A percentile compares a stretch with the other conserved stretches of the same genome.
Evolutionary conservation across 495 filamentous ascomycete genomes (phyloP).

Genomic region (Trichoderma orchidacearum): DNA sequence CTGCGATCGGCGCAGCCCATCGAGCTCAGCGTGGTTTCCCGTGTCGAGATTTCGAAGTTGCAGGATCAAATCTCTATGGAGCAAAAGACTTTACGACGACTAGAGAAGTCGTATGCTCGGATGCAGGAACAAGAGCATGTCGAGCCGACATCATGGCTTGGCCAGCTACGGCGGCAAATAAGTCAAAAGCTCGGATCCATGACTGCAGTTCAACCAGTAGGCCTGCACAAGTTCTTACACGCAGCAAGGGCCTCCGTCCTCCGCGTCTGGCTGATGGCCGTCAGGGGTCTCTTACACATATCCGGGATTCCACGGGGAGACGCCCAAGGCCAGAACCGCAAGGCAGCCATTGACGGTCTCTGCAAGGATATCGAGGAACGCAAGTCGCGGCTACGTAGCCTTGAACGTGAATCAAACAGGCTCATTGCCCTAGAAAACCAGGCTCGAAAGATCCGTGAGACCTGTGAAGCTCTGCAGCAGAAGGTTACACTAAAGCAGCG

Average conservation of each 20-base stretch:
- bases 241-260: not conserved
- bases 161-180: not conserved
- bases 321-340: not conserved
- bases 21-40: not conserved
- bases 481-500: not conserved
- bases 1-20: not conserved
- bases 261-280: not conserved
- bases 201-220: not conserved
- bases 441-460: not conserved
- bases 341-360: not conserved
- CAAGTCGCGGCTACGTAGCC: not conserved
- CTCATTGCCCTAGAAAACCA: not conserved
- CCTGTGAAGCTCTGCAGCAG: not conserved
- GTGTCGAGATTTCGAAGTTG: conserved; percentile 2
- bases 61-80: not conserved
- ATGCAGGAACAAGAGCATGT: not conserved
- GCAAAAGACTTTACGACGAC: not conserved
- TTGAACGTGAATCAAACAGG: not conserved
- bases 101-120: conserved; percentile 1
- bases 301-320: not conserved
- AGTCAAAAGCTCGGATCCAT: not conserved
- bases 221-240: not conserved
- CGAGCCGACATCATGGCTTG: not conserved
- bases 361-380: not conserved
- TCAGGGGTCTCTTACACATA: not conserved